These are phyloP conservation scores for Cutaneotrichosporon spelunceum DNA, from an alignment of 1,284 basidiomycete genomes.

Conservation along the genomic window DNA sequence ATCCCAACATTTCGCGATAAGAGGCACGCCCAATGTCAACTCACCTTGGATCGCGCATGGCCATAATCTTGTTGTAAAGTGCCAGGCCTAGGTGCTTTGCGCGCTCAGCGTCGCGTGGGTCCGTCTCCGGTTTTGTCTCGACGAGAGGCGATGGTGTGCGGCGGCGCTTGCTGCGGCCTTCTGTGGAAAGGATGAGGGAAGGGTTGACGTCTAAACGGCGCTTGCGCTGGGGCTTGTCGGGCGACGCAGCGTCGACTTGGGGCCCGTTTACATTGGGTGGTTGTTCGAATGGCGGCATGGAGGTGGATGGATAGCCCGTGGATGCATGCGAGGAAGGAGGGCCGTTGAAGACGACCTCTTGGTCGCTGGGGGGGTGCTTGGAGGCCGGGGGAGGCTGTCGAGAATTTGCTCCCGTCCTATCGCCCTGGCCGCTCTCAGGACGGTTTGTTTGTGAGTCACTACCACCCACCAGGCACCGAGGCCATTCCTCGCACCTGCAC, in stretches of 20 bases:
- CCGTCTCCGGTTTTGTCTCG: slow-evolving; percentile 12
- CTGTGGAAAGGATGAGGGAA: slow-evolving; percentile 20
- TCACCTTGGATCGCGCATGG: slow-evolving; percentile 35
- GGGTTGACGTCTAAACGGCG: slow-evolving; percentile 28
- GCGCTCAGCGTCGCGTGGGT: slow-evolving; percentile 40
- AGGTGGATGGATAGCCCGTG: background rate
- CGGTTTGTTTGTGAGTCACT: background rate
- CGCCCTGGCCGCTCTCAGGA: background rate
- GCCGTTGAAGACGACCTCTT: background rate
- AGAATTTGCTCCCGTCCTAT: slow-evolving; percentile 3
- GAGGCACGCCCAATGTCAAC: slow-evolving; percentile 16
- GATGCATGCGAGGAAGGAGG: slow-evolving; percentile 4
- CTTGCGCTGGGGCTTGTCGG: slow-evolving; percentile 24
- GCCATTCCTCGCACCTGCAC: background rate
- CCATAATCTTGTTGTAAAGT: slow-evolving; percentile 40
- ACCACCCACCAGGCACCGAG: background rate
- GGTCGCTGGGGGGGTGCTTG: background rate
- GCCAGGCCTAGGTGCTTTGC: slow-evolving; percentile 36
- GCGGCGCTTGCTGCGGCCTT: slow-evolving; percentile 24
- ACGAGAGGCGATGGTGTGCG: slow-evolving; percentile 18
- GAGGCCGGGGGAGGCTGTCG: background rate
- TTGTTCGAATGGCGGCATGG: slow-evolving; percentile 10
- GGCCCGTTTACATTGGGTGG: slow-evolving; percentile 3
- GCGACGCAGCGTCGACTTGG: slow-evolving; percentile 7
- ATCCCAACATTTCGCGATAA: slow-evolving; percentile 7